Evolutionary conservation across 192 early-diverging fungal species (phyloP).

Genomic region (Kappamyces sp.): DNA sequence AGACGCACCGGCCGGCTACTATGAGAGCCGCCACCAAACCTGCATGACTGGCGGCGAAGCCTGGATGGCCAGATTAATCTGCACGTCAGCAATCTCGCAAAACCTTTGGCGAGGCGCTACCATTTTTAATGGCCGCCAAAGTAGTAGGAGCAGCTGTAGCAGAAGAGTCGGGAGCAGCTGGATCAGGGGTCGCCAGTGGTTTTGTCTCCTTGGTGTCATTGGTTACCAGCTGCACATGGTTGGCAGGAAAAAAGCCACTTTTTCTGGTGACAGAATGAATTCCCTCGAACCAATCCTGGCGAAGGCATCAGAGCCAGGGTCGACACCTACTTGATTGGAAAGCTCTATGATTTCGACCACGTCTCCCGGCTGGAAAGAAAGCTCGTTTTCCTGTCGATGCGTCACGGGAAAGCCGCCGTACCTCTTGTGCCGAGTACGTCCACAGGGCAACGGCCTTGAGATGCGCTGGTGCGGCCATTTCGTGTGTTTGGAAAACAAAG

Average conservation of each 20-base stretch:
- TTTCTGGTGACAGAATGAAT: constrained; percentile 3
- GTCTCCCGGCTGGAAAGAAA: constrained; percentile 39
- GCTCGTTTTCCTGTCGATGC: constrained; percentile 39
- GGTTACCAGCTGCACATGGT: constrained; percentile 30
- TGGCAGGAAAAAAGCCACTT: constrained; percentile 47
- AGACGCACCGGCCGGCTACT: too few relatives aligned
- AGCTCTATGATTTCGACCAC: constrained; percentile 31
- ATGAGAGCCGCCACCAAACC: too few relatives aligned
- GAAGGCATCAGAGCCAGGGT: not conserved
- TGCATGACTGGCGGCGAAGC: too few relatives aligned
- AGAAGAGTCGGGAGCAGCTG: too few relatives aligned
- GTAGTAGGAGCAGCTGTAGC: too few relatives aligned
- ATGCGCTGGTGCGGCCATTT: not conserved
- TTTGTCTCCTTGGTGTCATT: constrained; percentile 8
- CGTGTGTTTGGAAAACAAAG: not conserved
- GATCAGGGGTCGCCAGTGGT: too few relatives aligned
- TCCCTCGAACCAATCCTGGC: constrained; percentile 49
- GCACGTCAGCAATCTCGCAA: too few relatives aligned
- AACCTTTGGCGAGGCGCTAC: too few relatives aligned
- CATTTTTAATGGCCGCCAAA: too few relatives aligned
- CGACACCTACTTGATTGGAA: constrained; percentile 28
- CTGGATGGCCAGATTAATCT: too few relatives aligned
- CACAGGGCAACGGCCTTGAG: constrained; percentile 4
- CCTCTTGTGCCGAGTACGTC: constrained; percentile 12
- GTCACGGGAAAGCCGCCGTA: not conserved